Base-by-base conservation (phyloP, 2,329 filamentous ascomycete species). In the Huntiella bhutanensis region DNA sequence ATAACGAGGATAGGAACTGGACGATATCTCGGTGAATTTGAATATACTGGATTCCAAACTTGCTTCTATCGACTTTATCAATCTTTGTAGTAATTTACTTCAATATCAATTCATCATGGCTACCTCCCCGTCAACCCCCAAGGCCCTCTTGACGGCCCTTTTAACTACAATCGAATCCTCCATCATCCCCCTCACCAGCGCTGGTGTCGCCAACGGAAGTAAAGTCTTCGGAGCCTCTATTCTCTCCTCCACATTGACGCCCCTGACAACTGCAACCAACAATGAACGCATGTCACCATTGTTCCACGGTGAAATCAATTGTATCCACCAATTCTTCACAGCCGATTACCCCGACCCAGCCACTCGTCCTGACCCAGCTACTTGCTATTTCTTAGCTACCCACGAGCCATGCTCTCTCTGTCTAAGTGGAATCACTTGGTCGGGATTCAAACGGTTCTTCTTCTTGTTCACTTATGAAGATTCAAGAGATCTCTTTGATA, bases 391-490 rank as follows among this genome's bases (percentile, higher is more conserved):
- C 60, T 64, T 75, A 49, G 67, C 70, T 4, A 74, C 71, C 0
- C 71, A 75, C 54, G 71, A 75, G 58, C 71, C 71, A 1, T 75
- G 71, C 60, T 71, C 66, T 38, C 61, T 75, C 2, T 75, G 71
- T 49, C 58, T 75, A 7, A 72, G 67, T 52, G 71, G 67, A 11
- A 74, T 75, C 51, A 63, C 70, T 2, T 75, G 71, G 71, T 65
- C 67, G 7, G 70, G 71, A 1, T 75, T 75, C 58, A 62, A 60
- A 49, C 65, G 70, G 55, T 61, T 75, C 47, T 74, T 71, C 55
- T 73, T 73, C 53, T 58, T 75, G 41, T 75, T 75, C 56, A 73
- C 70, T 0, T 72, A 75, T 54, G 67, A 73, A 55, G 71, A 75
- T 55, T 73, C 66, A 44, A 60, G 70, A 35, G 69, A 75, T 51